Conservation (phyloP, 2,329 filamentous ascomycete species). For the Cladophialophora chaetospira region DNA sequence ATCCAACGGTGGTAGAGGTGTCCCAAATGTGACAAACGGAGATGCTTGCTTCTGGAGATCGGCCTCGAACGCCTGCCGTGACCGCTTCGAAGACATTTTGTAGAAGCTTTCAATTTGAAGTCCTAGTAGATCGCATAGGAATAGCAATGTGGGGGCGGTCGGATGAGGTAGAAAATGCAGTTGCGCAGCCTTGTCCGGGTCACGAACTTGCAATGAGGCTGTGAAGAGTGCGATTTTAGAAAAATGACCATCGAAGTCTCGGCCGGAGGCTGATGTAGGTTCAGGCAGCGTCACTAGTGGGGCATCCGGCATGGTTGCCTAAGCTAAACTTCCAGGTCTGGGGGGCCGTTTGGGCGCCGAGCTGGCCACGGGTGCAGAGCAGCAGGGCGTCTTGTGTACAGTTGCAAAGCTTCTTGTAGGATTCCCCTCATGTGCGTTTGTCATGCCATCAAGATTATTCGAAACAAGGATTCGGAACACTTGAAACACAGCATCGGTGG, state of each 20-base stretch:
- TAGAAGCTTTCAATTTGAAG: not conserved
- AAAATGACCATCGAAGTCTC: not conserved
- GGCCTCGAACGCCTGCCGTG: slow-evolving; percentile 74
- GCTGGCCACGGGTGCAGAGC: too few relatives aligned
- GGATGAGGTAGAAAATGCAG: not conserved
- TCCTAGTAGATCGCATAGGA: not conserved
- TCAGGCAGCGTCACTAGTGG: not conserved
- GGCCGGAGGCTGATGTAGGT: not conserved
- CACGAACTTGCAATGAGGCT: not conserved
- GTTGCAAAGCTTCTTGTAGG: too few relatives aligned
- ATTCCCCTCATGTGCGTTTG: slow-evolving; percentile 13
- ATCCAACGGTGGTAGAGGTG: slow-evolving; percentile 76
- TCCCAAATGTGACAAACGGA: slow-evolving; percentile 79
- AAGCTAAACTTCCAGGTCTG: not conserved
- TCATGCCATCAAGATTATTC: too few relatives aligned
- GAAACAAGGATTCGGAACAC: not conserved
- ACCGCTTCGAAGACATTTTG: slow-evolving; percentile 76
- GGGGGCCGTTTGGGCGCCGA: too few relatives aligned
- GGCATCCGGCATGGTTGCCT: not conserved
- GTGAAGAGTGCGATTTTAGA: too few relatives aligned
- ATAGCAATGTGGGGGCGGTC: not conserved
- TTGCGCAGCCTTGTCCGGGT: not conserved
- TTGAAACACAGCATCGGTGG: slow-evolving; percentile 19
- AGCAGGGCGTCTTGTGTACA: too few relatives aligned
- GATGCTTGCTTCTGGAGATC: slow-evolving; percentile 68